phyloP scores from a whole-genome alignment of 2,329 filamentous ascomycete species.

The Sclerotinia glacialis region DNA sequence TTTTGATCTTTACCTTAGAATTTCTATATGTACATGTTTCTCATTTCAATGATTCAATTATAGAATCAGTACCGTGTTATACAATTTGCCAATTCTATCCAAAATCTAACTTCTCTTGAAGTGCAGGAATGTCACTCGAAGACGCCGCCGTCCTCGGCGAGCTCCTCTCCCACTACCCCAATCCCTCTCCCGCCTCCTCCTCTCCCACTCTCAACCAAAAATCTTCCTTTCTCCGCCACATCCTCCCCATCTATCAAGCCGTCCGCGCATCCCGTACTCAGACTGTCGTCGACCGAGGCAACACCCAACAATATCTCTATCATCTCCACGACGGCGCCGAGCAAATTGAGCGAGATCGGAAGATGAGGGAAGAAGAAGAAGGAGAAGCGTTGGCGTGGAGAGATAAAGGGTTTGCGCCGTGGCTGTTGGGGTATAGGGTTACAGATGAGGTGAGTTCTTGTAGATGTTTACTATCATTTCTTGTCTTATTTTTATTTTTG shows the following conservation, averaged over 20 bases:
- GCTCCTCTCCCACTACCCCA: conserved; percentile 46
- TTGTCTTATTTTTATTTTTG: neutral
- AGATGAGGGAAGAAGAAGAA: conserved; percentile 41
- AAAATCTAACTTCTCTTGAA: neutral
- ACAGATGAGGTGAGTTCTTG: conserved; percentile 38
- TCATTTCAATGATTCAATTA: neutral
- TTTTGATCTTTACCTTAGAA: no score
- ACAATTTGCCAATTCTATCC: neutral
- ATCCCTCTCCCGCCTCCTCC: neutral
- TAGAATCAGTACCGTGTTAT: neutral
- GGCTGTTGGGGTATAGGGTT: conserved; percentile 44
- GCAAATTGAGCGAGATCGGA: conserved; percentile 54
- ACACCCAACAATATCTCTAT: conserved; percentile 58
- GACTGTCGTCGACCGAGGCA: conserved; percentile 57
- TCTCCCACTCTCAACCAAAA: conserved; percentile 20
- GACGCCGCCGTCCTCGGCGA: conserved; percentile 57
- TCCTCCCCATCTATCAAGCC: conserved; percentile 52
- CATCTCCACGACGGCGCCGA: conserved; percentile 55
- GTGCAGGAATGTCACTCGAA: conserved; percentile 59
- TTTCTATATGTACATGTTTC: neutral
- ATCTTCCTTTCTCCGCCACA: conserved; percentile 34
- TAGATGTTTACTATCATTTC: no score
- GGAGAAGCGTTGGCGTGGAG: conserved; percentile 44
- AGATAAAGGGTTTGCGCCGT: conserved; percentile 43
- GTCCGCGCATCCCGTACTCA: conserved; percentile 58